These are phyloP conservation scores for Debaryomyces sp. DNA, from an alignment of 1,139 yeast species.

Conservation along the genomic window DNA sequence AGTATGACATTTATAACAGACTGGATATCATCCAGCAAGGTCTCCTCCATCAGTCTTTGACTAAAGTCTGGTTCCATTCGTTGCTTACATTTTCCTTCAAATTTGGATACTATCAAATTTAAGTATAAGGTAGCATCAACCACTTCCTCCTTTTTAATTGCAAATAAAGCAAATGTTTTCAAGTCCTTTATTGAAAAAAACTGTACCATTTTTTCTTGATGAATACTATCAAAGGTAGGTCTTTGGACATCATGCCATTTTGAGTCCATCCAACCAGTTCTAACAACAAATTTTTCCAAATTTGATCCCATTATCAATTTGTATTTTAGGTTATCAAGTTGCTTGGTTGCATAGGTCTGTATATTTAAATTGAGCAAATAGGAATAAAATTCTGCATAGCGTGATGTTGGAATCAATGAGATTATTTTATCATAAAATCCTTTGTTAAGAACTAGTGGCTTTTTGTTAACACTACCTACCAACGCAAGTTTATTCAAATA, in stretches of 20 bases:
- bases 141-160: constrained; percentile 31
- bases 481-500: constrained; percentile 26
- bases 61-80: constrained; percentile 12
- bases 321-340: constrained; percentile 24
- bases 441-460: constrained; percentile 25
- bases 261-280: constrained; percentile 41
- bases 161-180: constrained; percentile 23
- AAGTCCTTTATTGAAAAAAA: constrained; percentile 37
- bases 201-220: constrained; percentile 30
- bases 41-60: constrained; percentile 18
- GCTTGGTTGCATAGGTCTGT: constrained; percentile 22
- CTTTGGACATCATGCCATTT: constrained; percentile 40
- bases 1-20: constrained; percentile 31
- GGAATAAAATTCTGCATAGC: constrained; percentile 31
- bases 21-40: constrained; percentile 26
- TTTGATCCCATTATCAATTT: constrained; percentile 31
- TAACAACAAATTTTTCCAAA: constrained; percentile 33
- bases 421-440: constrained; percentile 23
- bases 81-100: constrained; percentile 30
- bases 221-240: constrained; percentile 19
- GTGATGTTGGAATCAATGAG: constrained; percentile 20
- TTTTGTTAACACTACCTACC: constrained; percentile 26
- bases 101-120: constrained; percentile 38
- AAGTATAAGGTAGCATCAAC: constrained; percentile 38
- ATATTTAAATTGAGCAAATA: constrained; percentile 39